Evolutionary conservation across 352 stramenopile species (phyloP).

Genomic region (Pythium brassicae): DNA sequence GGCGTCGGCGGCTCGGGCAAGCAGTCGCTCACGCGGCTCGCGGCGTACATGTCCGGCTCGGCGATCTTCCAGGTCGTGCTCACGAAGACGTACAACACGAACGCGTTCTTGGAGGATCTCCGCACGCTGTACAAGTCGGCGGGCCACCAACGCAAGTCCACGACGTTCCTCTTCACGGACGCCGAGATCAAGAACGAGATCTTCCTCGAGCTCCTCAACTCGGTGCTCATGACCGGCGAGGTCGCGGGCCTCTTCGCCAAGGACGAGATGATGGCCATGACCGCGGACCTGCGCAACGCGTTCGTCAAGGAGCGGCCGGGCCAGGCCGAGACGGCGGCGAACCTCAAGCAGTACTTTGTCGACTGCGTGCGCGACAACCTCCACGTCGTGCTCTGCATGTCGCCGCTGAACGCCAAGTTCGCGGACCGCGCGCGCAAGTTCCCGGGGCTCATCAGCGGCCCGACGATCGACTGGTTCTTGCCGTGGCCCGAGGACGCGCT

Average conservation of each 20-base stretch:
- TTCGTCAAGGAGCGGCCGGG: constrained; percentile 95
- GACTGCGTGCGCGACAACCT: constrained; percentile 98
- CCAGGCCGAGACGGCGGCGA: constrained; percentile 94
- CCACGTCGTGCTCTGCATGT: constrained; percentile 99
- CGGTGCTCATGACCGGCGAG: constrained; percentile 97
- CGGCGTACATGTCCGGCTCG: constrained; percentile 94
- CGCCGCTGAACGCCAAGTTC: constrained; percentile 98
- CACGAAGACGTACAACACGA: constrained; percentile 98
- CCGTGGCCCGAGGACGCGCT: constrained; percentile 98
- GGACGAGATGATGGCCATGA: constrained; percentile 99
- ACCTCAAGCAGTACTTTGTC: constrained; percentile 98
- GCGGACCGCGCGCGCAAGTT: constrained; percentile 96
- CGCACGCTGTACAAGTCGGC: constrained; percentile 96
- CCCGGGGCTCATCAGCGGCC: constrained; percentile 94
- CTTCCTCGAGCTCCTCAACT: constrained; percentile 99
- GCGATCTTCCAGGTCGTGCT: constrained; percentile 98
- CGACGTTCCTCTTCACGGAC: constrained; percentile 98
- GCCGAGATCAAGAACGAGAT: constrained; percentile 99
- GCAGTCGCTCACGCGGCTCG: constrained; percentile 95
- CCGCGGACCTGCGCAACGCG: constrained; percentile 91
- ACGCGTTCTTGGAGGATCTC: constrained; percentile 97
- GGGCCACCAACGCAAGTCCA: constrained; percentile 94
- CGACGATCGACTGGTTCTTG: constrained; percentile 99
- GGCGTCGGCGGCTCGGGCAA: constrained; percentile 97
- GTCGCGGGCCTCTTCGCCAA: constrained; percentile 98